Evolutionary conservation across 139 green algal species (phyloP).

Genomic region (Volvox africanus): DNA sequence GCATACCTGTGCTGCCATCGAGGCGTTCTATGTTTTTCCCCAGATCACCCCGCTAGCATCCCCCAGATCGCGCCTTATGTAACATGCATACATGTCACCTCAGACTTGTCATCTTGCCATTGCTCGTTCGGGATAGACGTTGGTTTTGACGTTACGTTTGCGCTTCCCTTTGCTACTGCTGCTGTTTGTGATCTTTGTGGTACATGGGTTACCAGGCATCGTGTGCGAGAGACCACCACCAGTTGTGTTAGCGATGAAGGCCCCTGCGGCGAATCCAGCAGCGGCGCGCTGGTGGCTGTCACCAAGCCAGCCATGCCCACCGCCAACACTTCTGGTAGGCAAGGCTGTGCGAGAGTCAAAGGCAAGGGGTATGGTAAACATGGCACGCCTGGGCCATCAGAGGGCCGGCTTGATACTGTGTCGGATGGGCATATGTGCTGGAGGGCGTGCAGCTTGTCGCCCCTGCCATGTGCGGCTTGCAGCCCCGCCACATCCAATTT

Average conservation of each 20-base stretch:
- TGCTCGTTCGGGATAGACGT: background rate
- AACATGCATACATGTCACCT: background rate
- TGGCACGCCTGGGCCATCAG: background rate
- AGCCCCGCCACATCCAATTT: background rate
- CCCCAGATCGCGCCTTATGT: background rate
- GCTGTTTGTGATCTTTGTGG: background rate
- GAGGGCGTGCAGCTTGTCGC: too few species aligned
- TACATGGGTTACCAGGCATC: background rate
- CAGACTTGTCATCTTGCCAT: background rate
- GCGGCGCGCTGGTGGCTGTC: background rate
- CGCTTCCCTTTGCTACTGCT: background rate
- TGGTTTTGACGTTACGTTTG: background rate
- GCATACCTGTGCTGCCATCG: background rate
- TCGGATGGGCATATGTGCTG: background rate
- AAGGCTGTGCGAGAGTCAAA: background rate
- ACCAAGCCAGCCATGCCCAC: background rate
- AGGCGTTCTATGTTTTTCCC: background rate
- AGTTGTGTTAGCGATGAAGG: background rate
- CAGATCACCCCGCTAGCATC: background rate
- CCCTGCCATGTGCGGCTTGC: background rate
- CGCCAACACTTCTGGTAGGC: background rate
- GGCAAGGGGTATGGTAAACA: background rate
- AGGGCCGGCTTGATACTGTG: background rate
- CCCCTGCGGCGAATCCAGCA: background rate
- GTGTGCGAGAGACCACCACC: background rate